A percentile compares a stretch with the other conserved stretches of the same genome.
Evolutionary conservation across 805 yeast species (phyloP).

Genomic region (Monosporozyma aerobia): DNA sequence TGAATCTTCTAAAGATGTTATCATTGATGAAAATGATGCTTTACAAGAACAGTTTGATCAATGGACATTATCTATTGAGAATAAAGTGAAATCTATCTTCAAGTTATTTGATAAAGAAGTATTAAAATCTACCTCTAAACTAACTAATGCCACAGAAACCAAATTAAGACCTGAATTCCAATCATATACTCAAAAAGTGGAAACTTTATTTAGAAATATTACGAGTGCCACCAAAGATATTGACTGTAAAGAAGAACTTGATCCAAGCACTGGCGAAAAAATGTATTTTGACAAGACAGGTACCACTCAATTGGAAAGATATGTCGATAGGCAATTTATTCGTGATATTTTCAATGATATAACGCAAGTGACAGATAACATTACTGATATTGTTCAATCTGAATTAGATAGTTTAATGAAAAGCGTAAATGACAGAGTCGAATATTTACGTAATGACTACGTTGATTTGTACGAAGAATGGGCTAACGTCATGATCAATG

Average conservation of each 20-base stretch:
- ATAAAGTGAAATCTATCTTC: conserved; percentile 33
- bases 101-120: conserved; percentile 34
- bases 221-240: conserved; percentile 32
- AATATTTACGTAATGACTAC: conserved; percentile 35
- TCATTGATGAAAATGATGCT: conserved; percentile 16
- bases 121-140: conserved; percentile 20
- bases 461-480: conserved; percentile 67
- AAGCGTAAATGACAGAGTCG: conserved; percentile 30
- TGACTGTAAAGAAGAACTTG: conserved; percentile 28
- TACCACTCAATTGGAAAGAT: conserved; percentile 29
- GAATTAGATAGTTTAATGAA: conserved; percentile 26
- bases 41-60: conserved; percentile 31
- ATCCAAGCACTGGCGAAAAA: conserved; percentile 27
- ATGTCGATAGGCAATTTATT: conserved; percentile 39
- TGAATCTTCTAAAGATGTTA: conserved; percentile 5
- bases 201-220: conserved; percentile 21
- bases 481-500: conserved; percentile 56
- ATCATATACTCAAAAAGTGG: conserved; percentile 23
- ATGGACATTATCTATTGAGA: conserved; percentile 32
- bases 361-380: conserved; percentile 2
- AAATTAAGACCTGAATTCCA: conserved; percentile 30
- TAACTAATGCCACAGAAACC: conserved; percentile 24
- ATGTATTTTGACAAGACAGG: conserved; percentile 30
- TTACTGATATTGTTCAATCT: conserved; percentile 28
- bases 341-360: conserved; percentile 35